Conservation (phyloP, 2,329 filamentous ascomycete species). For the Paradendryphiella salina region DNA sequence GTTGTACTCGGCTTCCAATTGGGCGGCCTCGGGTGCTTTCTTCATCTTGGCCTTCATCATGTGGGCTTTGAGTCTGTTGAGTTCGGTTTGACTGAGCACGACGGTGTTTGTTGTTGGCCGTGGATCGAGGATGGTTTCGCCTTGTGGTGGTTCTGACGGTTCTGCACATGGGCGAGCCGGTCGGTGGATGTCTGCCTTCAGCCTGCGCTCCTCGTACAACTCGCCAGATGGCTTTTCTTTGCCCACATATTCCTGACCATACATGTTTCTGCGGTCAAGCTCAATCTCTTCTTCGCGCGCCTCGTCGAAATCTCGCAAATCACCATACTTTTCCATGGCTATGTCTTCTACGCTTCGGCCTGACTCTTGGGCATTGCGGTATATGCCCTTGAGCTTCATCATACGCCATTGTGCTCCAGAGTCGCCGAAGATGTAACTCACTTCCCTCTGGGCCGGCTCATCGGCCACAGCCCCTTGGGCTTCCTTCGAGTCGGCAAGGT, state of each 20-base stretch:
- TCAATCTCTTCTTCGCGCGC: conserved; percentile 93
- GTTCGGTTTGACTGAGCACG: conserved; percentile 70
- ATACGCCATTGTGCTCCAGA: conserved; percentile 91
- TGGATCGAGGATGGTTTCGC: conserved; percentile 61
- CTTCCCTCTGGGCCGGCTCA: conserved; percentile 61
- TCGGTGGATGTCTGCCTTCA: conserved; percentile 59
- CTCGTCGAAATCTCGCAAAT: conserved; percentile 83
- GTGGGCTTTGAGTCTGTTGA: conserved; percentile 89
- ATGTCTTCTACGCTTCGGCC: conserved; percentile 77
- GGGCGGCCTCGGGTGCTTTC: conserved; percentile 71
- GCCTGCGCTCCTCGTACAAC: conserved; percentile 74
- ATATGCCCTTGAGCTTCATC: conserved; percentile 88
- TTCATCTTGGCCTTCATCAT: conserved; percentile 95
- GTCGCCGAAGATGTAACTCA: conserved; percentile 87
- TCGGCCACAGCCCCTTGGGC: conserved; percentile 36
- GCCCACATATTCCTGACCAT: conserved; percentile 81
- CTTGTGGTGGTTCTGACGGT: conserved; percentile 53
- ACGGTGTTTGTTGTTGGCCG: conserved; percentile 53
- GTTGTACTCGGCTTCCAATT: conserved; percentile 84
- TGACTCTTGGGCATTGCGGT: conserved; percentile 74
- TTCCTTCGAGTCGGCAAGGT: conserved; percentile 61
- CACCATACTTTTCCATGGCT: conserved; percentile 79
- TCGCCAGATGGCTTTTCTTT: conserved; percentile 89
- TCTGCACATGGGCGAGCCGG: conserved; percentile 30
- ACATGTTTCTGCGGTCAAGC: conserved; percentile 77